These are phyloP conservation scores for Solanum chilense DNA, from an alignment of 257 asterid genomes.

Conservation along the genomic window DNA sequence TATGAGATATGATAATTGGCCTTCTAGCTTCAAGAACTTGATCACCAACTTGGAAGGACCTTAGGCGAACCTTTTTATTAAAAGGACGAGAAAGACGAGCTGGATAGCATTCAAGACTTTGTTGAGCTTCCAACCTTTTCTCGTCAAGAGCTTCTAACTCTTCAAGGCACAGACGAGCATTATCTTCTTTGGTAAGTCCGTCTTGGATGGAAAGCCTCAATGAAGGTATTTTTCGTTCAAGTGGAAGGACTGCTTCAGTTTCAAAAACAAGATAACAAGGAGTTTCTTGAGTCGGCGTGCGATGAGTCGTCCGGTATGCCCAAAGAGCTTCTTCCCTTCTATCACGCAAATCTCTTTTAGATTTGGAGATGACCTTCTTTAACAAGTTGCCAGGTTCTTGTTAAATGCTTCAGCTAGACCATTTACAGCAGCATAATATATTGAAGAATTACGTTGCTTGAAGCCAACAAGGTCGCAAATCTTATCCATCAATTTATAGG, in stretches of 20 bases:
- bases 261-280: neutral
- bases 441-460: no score
- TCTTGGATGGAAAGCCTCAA: neutral
- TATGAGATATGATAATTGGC: neutral
- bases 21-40: neutral
- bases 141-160: neutral
- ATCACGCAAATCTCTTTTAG: no score
- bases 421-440: no score
- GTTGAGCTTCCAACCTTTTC: neutral
- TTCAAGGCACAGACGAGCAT: neutral
- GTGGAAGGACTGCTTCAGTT: neutral
- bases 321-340: no score
- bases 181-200: neutral
- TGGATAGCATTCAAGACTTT: neutral
- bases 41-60: neutral
- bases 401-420: no score
- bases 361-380: no score
- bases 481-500: no score
- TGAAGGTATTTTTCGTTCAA: neutral
- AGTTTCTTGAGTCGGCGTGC: neutral
- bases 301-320: neutral
- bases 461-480: no score
- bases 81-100: neutral
- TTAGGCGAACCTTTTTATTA: neutral
- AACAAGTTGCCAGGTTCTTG: no score